These are phyloP conservation scores for Hanseniaspora jakobsenii DNA, from an alignment of 805 yeast species.

Conservation along the genomic window DNA sequence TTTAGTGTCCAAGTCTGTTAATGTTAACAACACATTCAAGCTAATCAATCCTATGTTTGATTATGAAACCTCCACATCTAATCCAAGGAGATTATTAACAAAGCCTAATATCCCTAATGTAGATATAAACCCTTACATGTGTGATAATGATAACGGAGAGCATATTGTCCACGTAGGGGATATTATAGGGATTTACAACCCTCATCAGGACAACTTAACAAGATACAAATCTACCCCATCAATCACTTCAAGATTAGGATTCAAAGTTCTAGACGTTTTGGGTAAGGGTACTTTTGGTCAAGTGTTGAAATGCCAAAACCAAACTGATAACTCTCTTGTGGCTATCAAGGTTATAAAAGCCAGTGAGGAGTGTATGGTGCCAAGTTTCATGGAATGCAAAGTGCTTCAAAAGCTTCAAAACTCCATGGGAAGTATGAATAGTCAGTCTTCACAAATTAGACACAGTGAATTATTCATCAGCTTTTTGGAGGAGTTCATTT, in stretches of 20 bases:
- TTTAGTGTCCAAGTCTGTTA: constrained; percentile 61
- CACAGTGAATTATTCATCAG: too few species aligned
- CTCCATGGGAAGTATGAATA: too few species aligned
- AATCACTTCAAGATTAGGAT: constrained; percentile 37
- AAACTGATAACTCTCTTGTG: constrained; percentile 68
- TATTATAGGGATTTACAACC: constrained; percentile 53
- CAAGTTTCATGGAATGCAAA: constrained; percentile 80
- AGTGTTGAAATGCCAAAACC: constrained; percentile 74
- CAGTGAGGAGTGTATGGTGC: constrained; percentile 80
- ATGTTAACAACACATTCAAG: constrained; percentile 66
- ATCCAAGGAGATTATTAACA: constrained; percentile 85
- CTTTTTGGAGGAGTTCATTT: constrained; percentile 78
- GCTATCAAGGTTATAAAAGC: constrained; percentile 93
- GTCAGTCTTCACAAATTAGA: too few species aligned
- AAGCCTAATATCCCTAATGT: constrained; percentile 72
- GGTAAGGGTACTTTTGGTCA: constrained; percentile 99
- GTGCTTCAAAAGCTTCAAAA: constrained; percentile 70
- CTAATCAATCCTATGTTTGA: constrained; percentile 77
- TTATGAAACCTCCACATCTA: constrained; percentile 60
- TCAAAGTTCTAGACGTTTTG: constrained; percentile 74
- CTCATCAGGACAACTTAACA: constrained; percentile 28
- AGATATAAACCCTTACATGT: constrained; percentile 52
- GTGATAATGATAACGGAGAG: constrained; percentile 78
- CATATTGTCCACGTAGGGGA: constrained; percentile 91
- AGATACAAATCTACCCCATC: constrained; percentile 13